phyloP scores from a whole-genome alignment of 306 rosid species.

The Citrullus mucosospermus region DNA sequence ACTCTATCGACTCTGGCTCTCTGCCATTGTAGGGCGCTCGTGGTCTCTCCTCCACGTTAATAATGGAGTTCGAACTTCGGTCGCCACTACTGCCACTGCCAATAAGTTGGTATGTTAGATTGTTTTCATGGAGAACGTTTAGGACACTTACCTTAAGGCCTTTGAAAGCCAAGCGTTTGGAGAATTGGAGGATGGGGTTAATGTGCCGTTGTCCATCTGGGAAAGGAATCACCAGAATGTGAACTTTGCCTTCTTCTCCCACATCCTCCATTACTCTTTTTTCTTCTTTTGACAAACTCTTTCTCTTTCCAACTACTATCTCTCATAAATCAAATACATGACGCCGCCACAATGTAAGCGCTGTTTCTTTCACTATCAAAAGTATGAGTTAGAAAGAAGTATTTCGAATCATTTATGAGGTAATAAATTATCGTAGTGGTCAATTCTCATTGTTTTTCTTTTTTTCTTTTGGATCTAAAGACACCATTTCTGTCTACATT shows the following conservation, averaged over 20 bases:
- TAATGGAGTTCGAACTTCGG: too few species aligned
- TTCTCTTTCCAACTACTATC: neutral
- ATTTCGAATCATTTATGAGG: too few species aligned
- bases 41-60: neutral
- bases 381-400: too few species aligned
- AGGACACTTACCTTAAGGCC: constrained; percentile 7
- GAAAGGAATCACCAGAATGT: neutral
- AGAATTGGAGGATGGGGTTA: constrained; percentile 23
- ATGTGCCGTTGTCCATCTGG: constrained; percentile 13
- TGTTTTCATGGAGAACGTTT: neutral
- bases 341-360: too few species aligned
- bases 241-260: neutral
- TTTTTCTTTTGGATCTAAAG: too few species aligned
- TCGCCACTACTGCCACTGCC: too few species aligned
- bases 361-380: too few species aligned
- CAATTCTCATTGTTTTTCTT: too few species aligned
- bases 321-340: neutral
- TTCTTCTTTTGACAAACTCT: too few species aligned
- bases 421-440: too few species aligned
- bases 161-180: constrained; percentile 13
- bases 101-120: too few species aligned
- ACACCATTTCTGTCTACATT: too few species aligned
- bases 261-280: neutral
- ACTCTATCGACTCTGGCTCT: neutral
- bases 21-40: neutral